These are phyloP conservation scores for Nemania bipapillata DNA, from an alignment of 2,329 filamentous ascomycete genomes.

Conservation along the genomic window DNA sequence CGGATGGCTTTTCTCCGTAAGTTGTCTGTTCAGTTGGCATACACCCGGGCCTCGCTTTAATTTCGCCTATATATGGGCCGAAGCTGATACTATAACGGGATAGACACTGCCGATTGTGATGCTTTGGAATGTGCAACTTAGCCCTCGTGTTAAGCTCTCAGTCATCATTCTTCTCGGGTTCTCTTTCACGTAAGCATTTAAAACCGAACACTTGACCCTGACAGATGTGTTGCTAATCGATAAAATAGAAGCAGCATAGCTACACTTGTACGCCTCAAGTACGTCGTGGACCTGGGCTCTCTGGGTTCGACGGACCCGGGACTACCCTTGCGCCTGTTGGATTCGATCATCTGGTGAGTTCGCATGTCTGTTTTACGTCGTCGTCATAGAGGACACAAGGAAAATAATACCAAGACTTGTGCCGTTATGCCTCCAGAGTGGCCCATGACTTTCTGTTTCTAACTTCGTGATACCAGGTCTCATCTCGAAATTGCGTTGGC, in stretches of 20 bases:
- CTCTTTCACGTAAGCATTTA: slow-evolving; percentile 29
- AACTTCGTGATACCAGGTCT: slow-evolving; percentile 15
- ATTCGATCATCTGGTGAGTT: slow-evolving; percentile 31
- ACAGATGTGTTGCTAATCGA: not conserved
- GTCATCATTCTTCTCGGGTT: slow-evolving; percentile 27
- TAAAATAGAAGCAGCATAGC: slow-evolving; percentile 35
- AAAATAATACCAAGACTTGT: not conserved
- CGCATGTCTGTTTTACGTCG: too few relatives aligned
- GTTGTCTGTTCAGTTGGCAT: not conserved
- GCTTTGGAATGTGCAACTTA: slow-evolving; percentile 33
- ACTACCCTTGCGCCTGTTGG: slow-evolving; percentile 20
- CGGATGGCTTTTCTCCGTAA: slow-evolving; percentile 31
- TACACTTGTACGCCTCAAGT: slow-evolving; percentile 33
- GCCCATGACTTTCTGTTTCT: not conserved
- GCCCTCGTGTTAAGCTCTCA: slow-evolving; percentile 29
- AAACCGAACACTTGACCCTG: not conserved
- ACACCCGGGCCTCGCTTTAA: not conserved
- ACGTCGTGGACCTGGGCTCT: slow-evolving; percentile 32
- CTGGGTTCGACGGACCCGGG: slow-evolving; percentile 29
- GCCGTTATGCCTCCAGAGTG: not conserved
- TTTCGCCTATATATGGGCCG: not conserved
- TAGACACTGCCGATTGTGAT: slow-evolving; percentile 30
- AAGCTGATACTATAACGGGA: not conserved
- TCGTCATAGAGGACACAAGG: too few relatives aligned
- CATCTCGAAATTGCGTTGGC: slow-evolving; percentile 33